A percentile compares a stretch with the other conserved stretches of the same genome.
Conservation (phyloP, 208 protist genomes). For the Acanthamoeba triangularis region DNA sequence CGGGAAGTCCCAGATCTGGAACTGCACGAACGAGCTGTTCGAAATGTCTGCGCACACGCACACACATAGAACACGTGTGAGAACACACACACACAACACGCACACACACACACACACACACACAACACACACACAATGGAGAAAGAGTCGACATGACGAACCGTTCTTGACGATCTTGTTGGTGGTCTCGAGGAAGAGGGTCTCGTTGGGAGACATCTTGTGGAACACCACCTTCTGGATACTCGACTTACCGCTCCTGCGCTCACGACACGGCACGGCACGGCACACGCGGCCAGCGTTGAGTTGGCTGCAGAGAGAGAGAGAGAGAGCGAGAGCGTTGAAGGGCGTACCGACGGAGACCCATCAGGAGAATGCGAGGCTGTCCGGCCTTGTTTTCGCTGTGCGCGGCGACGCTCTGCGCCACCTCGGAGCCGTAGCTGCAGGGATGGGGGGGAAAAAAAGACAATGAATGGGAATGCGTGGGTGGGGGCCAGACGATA, state of each 20-base stretch:
- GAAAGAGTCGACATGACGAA: slow-evolving; percentile 41
- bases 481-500: not conserved
- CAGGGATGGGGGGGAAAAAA: not conserved
- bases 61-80: not conserved
- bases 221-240: slow-evolving; percentile 96
- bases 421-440: slow-evolving; percentile 59
- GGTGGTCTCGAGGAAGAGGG: slow-evolving; percentile 94
- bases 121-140: not conserved
- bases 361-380: slow-evolving; percentile 92
- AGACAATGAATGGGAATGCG: not conserved
- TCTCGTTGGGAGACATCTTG: slow-evolving; percentile 96
- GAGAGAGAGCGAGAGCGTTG: not conserved
- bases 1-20: slow-evolving; percentile 96
- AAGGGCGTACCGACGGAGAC: slow-evolving; percentile 86
- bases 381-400: slow-evolving; percentile 86
- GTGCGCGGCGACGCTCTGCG: slow-evolving; percentile 4
- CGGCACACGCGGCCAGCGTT: not conserved
- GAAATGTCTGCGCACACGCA: slow-evolving; percentile 88
- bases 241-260: slow-evolving; percentile 93
- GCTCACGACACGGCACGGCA: not conserved
- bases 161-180: slow-evolving; percentile 92
- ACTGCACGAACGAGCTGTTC: slow-evolving; percentile 95
- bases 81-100: not conserved
- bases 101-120: not conserved
- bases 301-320: not conserved